phyloP scores from a whole-genome alignment of 2,329 filamentous ascomycete genomes.

The Colletotrichum sp. region DNA sequence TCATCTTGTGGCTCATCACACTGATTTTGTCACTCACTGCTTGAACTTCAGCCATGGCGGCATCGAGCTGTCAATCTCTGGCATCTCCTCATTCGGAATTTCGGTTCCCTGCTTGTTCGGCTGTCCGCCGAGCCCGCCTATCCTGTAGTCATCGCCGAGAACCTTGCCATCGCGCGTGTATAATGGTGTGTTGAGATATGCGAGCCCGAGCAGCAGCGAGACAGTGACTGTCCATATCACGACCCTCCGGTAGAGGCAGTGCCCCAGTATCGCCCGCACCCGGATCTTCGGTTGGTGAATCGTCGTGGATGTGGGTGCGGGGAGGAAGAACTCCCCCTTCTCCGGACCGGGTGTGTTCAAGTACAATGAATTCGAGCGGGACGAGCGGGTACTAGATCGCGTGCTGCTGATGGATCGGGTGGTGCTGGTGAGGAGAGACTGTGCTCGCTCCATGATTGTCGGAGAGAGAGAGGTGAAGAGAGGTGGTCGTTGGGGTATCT shows the following conservation, averaged over 20 bases:
- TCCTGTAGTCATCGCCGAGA: conserved; percentile 23
- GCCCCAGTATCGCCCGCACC: conserved; percentile 51
- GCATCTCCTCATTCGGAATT: conserved; percentile 44
- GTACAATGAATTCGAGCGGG: conserved; percentile 21
- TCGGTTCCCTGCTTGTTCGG: conserved; percentile 23
- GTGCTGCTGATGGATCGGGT: conserved; percentile 20
- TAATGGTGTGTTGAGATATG: conserved; percentile 40
- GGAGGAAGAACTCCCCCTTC: conserved; percentile 21
- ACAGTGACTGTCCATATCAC: conserved; percentile 54
- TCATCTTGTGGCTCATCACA: neutral
- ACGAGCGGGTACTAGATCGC: conserved; percentile 21
- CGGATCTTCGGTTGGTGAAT: conserved; percentile 37
- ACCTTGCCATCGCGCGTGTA: conserved; percentile 25
- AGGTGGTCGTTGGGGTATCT: conserved; percentile 3
- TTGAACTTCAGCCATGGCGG: conserved; percentile 43
- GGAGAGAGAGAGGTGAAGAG: conserved; percentile 7
- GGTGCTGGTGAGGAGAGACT: conserved; percentile 21
- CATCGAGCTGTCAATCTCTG: conserved; percentile 31
- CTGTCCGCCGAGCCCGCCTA: conserved; percentile 9
- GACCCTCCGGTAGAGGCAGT: conserved; percentile 58
- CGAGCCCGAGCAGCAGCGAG: conserved; percentile 44
- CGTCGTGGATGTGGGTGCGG: conserved; percentile 15
- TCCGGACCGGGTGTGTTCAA: conserved; percentile 3
- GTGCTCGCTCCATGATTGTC: conserved; percentile 21
- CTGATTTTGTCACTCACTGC: conserved; percentile 39